Percentiles rank a stretch among this genome's conserved stretches.
These are phyloP conservation scores for Fusarium agapanthi DNA, from an alignment of 2,329 filamentous ascomycete genomes.

Conservation along the genomic window DNA sequence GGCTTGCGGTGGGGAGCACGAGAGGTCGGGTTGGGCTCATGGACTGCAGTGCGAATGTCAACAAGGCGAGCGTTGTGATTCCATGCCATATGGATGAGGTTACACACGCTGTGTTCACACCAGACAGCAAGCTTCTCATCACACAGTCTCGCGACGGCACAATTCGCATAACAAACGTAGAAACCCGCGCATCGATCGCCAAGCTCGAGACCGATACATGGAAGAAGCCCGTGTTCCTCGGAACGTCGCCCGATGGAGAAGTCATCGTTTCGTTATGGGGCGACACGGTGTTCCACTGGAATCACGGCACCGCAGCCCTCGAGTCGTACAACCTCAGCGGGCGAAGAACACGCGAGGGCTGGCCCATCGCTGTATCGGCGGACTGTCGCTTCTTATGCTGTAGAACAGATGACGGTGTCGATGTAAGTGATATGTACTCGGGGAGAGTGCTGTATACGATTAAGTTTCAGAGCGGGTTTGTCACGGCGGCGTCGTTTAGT, in stretches of 20 bases:
- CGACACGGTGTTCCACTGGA: slow-evolving; percentile 48
- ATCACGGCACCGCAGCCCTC: slow-evolving; percentile 41
- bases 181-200: slow-evolving; percentile 35
- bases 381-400: slow-evolving; percentile 49
- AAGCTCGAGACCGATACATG: slow-evolving; percentile 43
- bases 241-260: slow-evolving; percentile 42
- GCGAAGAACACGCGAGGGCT: slow-evolving; percentile 45
- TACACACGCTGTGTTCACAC: slow-evolving; percentile 42
- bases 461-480: slow-evolving; percentile 41
- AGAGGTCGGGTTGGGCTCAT: slow-evolving; percentile 38
- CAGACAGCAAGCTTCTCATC: slow-evolving; percentile 35
- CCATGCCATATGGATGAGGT: slow-evolving; percentile 40
- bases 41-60: slow-evolving; percentile 24
- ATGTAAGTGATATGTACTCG: slow-evolving; percentile 47
- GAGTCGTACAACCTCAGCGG: slow-evolving; percentile 46
- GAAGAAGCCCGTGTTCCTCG: slow-evolving; percentile 41
- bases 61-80: slow-evolving; percentile 26
- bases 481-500: slow-evolving; percentile 47
- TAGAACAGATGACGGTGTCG: slow-evolving; percentile 48
- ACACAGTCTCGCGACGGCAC: slow-evolving; percentile 42
- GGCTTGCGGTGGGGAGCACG: slow-evolving; percentile 36
- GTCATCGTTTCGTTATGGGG: slow-evolving; percentile 48
- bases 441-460: slow-evolving; percentile 47
- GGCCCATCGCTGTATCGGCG: slow-evolving; percentile 48
- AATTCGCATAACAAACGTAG: slow-evolving; percentile 37